Evolutionary conservation across 331 rosid species (phyloP).

Genomic region (Pyrus hybrid): DNA sequence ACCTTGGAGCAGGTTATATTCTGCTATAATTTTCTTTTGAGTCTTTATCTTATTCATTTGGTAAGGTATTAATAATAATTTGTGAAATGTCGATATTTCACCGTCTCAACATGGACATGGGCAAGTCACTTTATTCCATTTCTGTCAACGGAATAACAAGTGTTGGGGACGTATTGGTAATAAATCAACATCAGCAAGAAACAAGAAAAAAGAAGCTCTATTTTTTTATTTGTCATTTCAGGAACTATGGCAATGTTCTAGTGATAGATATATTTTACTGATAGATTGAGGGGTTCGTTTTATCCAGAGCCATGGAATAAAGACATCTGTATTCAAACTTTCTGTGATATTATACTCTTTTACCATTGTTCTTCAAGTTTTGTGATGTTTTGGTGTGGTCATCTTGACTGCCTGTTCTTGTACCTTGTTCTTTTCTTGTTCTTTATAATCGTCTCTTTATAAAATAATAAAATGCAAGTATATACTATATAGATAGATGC

Average conservation of each 20-base stretch:
- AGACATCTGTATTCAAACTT: neutral
- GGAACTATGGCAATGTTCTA: neutral
- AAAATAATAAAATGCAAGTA: neutral
- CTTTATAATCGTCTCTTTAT: neutral
- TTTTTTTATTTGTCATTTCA: neutral
- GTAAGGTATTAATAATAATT: neutral
- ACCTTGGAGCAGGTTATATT: constrained; percentile 71
- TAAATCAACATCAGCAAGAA: neutral
- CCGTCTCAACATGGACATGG: neutral
- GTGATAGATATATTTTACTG: neutral
- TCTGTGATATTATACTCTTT: neutral
- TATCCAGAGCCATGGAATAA: neutral
- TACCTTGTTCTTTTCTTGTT: neutral
- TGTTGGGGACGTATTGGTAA: neutral
- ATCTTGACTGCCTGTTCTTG: no score
- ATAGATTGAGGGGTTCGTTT: neutral
- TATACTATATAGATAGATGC: neutral
- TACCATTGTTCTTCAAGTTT: neutral
- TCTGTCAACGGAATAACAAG: neutral
- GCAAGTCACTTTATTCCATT: neutral
- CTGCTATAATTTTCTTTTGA: constrained; percentile 10
- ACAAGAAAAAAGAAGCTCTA: neutral
- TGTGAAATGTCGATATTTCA: neutral
- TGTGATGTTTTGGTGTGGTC: neutral
- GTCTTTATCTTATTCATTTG: neutral